phyloP scores from a whole-genome alignment of 345 rosid genomes.

The Rhodamnia rubescens region DNA sequence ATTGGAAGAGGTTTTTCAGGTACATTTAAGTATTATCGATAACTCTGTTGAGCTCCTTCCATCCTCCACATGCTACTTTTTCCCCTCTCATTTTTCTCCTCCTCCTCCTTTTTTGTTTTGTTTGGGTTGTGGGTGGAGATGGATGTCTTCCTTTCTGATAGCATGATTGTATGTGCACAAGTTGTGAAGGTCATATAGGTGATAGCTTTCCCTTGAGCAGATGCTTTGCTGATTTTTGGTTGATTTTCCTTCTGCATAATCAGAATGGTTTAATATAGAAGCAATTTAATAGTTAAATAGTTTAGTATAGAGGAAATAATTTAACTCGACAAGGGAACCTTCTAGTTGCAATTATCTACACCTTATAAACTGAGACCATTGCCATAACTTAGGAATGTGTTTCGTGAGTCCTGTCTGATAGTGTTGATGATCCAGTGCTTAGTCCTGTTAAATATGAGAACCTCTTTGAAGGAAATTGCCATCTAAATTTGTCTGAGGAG shows the following conservation, averaged over 20 bases:
- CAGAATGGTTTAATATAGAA: background rate
- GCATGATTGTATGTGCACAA: background rate
- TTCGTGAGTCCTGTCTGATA: background rate
- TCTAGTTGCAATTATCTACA: background rate
- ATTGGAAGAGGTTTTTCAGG: slow-evolving; percentile 70
- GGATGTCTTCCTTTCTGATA: background rate
- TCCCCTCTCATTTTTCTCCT: background rate
- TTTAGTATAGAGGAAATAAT: background rate
- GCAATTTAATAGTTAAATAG: background rate
- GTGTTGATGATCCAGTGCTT: background rate
- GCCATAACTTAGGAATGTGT: background rate
- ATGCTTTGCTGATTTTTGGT: background rate
- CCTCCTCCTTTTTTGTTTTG: background rate
- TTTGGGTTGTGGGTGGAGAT: background rate
- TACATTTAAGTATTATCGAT: background rate
- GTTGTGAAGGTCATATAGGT: background rate
- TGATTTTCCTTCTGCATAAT: background rate
- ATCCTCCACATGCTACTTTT: background rate
- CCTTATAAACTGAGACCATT: background rate
- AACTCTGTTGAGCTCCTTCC: background rate
- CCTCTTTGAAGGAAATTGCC: background rate
- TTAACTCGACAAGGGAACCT: background rate
- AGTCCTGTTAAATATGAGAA: background rate
- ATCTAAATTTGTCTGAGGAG: background rate
- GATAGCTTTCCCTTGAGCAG: background rate